Base-by-base conservation (phyloP, 331 rosid genomes). In the Rosa hybrid region DNA sequence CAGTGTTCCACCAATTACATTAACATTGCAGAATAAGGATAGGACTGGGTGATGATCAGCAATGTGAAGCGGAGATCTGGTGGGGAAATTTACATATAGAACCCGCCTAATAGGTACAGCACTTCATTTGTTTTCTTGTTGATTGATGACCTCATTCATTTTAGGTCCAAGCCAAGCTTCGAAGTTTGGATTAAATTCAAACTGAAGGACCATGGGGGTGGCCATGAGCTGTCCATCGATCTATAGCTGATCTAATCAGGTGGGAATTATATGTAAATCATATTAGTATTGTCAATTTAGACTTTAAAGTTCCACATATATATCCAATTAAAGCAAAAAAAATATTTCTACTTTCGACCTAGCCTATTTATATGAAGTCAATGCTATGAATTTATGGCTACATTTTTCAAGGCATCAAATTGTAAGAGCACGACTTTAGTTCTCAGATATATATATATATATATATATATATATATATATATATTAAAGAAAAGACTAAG, bases 61-160 rank as follows among this genome's bases (percentile, higher is more conserved):
- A 71, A 14, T 48, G 59, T 71, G 76, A 71, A 71, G 76, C 51
- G 60, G 71, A 38, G n/a, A 65, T 30, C n/a, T 11, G 38, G 23
- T 63, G 68, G 42, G 20, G 7, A 60, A 23, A 12, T 59, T 8
- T 59, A 59, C 13, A 7, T 21, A 7, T 20, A 21, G 42, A 27
- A 27, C 69, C 42, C 20, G 69, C 69, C 42, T 25, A 63, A 63
- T 5, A 63, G 44, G 27, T 30, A 63, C 69, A 63, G 41, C 42
- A 45, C 10, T 23, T 9, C 50, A 25, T 38, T 71, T 42, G 71
- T 77, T 68, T 64, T 5, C 21, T 44, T 63, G 69, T 27, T 63
- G 17, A 63, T 13, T 12, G 20, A 63, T 63, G 69, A 63, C 18
- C 20, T 63, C 42, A 27, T 27, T 63, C n/a, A 12, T 27, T 59